Evolutionary conservation across 768 basidiomycete species (phyloP).

Genomic region (Kondoa subrosea): DNA sequence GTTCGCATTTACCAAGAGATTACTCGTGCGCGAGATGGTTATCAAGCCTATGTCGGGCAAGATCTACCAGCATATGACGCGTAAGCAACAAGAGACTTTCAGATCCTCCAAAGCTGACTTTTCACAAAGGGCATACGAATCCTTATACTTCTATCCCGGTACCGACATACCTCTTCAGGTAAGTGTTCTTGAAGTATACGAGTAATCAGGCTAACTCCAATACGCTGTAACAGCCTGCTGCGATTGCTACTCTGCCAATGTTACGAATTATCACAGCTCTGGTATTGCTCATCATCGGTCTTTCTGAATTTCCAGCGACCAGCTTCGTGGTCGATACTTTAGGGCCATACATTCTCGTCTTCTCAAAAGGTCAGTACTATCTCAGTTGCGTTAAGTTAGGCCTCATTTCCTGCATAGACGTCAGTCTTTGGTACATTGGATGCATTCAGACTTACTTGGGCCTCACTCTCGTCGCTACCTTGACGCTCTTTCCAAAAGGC

Average conservation of each 20-base stretch:
- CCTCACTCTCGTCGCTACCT: not conserved
- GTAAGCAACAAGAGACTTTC: too few relatives aligned
- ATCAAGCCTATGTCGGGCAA: conserved; percentile 3
- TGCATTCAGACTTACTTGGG: not conserved
- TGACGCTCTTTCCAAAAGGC: not conserved
- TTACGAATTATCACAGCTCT: not conserved
- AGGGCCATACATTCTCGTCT: not conserved
- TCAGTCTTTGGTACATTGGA: not conserved
- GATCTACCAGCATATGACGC: not conserved
- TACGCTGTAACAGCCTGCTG: too few relatives aligned
- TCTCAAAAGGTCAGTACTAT: too few relatives aligned
- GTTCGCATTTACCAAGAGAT: conserved; percentile 1
- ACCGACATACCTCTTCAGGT: not conserved
- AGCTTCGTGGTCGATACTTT: not conserved
- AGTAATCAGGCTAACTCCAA: too few relatives aligned
- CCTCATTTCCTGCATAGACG: too few relatives aligned
- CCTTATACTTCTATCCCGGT: not conserved
- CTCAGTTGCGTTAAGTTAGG: too few relatives aligned
- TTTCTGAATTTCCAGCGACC: not conserved
- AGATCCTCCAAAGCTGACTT: too few relatives aligned
- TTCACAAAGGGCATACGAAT: not conserved
- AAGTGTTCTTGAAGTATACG: too few relatives aligned
- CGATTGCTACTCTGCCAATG: not conserved
- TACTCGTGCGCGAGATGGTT: not conserved
- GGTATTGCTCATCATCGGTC: not conserved